These are phyloP conservation scores for Pseudofabraea citricarpa DNA, from an alignment of 2,329 filamentous ascomycete genomes.

Conservation along the genomic window DNA sequence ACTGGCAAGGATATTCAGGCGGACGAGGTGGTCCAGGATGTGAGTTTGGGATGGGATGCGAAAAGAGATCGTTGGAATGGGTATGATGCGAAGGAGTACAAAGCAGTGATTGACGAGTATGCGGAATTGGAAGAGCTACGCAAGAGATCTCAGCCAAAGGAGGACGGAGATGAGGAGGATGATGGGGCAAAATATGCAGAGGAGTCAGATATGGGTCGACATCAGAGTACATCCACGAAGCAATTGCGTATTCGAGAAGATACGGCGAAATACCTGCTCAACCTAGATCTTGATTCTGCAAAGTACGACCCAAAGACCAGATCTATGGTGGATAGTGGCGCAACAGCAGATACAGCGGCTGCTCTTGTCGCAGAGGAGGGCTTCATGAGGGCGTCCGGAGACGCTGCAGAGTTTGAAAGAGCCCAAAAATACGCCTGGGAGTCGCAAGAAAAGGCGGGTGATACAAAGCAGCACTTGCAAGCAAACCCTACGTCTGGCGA, in stretches of 20 bases:
- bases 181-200: conserved; percentile 79
- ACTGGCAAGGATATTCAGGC: conserved; percentile 91
- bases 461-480: conserved; percentile 82
- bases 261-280: conserved; percentile 93
- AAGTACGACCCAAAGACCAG: conserved; percentile 97
- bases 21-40: conserved; percentile 81
- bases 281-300: conserved; percentile 91
- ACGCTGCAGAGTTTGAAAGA: conserved; percentile 86
- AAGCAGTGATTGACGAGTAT: conserved; percentile 82
- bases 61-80: conserved; percentile 98
- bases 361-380: conserved; percentile 88
- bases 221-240: conserved; percentile 84
- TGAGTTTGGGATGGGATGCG: conserved; percentile 90
- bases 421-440: conserved; percentile 95
- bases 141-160: conserved; percentile 45
- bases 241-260: conserved; percentile 92
- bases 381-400: conserved; percentile 82
- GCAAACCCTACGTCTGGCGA: conserved; percentile 95
- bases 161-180: conserved; percentile 45
- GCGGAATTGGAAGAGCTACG: conserved; percentile 77
- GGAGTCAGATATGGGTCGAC: conserved; percentile 92
- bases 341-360: conserved; percentile 73
- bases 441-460: conserved; percentile 75
- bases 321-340: conserved; percentile 81
- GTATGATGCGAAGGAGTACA: conserved; percentile 87